Percentiles rank a stretch among this genome's conserved stretches.
phyloP scores from a whole-genome alignment of 108 stramenopile genomes.

The Ochromonas danica region DNA sequence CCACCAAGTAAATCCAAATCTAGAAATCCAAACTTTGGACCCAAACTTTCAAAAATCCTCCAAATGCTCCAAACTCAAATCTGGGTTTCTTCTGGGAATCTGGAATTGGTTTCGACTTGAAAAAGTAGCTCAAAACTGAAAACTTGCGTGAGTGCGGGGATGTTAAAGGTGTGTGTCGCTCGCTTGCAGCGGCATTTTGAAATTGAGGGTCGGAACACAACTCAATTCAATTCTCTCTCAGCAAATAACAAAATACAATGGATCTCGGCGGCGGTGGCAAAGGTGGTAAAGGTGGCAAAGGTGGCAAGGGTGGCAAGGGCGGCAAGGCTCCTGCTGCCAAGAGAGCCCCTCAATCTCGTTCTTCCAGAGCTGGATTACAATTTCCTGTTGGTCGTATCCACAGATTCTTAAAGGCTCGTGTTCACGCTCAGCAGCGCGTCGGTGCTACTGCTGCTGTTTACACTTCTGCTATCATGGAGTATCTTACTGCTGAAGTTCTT shows the following conservation, averaged over 20 bases:
- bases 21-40: too few species aligned
- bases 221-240: too few species aligned
- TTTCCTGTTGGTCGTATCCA: constrained; percentile 99
- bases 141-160: too few species aligned
- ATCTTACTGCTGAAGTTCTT: constrained; percentile 97
- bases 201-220: too few species aligned
- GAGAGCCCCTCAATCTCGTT: constrained; percentile 96
- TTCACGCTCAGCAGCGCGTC: constrained; percentile 88
- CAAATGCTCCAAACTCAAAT: background rate
- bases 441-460: constrained; percentile 99
- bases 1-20: too few species aligned
- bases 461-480: constrained; percentile 98
- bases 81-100: background rate
- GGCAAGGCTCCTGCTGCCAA: constrained; percentile 96
- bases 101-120: too few species aligned
- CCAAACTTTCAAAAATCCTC: background rate
- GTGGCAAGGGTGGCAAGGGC: constrained; percentile 98
- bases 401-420: constrained; percentile 93
- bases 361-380: constrained; percentile 92
- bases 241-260: background rate
- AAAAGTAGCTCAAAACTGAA: too few species aligned
- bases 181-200: too few species aligned
- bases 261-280: constrained; percentile 51
- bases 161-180: too few species aligned
- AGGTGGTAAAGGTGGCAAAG: constrained; percentile 81